A percentile compares a stretch with the other conserved stretches of the same genome.
phyloP scores from a whole-genome alignment of 1,284 basidiomycete species.

The Tilletiaria anomala region DNA sequence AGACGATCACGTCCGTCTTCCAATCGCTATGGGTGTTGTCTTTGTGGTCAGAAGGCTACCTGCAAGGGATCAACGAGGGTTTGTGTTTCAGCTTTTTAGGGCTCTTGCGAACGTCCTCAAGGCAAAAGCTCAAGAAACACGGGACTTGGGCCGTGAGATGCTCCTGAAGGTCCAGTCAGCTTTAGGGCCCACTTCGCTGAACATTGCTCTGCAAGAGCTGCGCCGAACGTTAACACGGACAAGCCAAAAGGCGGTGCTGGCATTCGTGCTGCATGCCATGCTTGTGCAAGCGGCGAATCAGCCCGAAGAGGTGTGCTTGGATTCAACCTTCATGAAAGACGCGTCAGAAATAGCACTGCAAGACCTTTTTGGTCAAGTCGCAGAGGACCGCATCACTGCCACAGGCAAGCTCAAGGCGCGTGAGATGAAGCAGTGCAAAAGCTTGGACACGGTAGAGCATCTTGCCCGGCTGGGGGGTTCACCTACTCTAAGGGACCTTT shows the following conservation, averaged over 20 bases:
- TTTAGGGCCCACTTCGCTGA: slow-evolving; percentile 62
- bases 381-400: slow-evolving; percentile 72
- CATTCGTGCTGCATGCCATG: slow-evolving; percentile 68
- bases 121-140: slow-evolving; percentile 82
- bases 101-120: slow-evolving; percentile 74
- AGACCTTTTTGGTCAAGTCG: slow-evolving; percentile 89
- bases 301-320: not conserved
- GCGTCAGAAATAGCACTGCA: too few relatives aligned
- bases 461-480: slow-evolving; percentile 25
- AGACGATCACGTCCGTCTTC: slow-evolving; percentile 54
- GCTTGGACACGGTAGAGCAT: slow-evolving; percentile 36
- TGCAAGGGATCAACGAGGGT: slow-evolving; percentile 43
- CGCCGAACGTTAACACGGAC: slow-evolving; percentile 70
- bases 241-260: slow-evolving; percentile 83
- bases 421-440: slow-evolving; percentile 36
- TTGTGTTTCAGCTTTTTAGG: slow-evolving; percentile 66
- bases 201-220: slow-evolving; percentile 62
- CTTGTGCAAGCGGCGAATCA: slow-evolving; percentile 43
- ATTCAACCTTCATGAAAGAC: slow-evolving; percentile 59
- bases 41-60: slow-evolving; percentile 74
- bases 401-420: slow-evolving; percentile 71
- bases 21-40: slow-evolving; percentile 73
- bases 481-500: slow-evolving; percentile 54
- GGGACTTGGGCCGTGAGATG: slow-evolving; percentile 73
- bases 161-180: slow-evolving; percentile 64